Conservation (phyloP, 768 basidiomycete genomes). For the Suillus alpinus region DNA sequence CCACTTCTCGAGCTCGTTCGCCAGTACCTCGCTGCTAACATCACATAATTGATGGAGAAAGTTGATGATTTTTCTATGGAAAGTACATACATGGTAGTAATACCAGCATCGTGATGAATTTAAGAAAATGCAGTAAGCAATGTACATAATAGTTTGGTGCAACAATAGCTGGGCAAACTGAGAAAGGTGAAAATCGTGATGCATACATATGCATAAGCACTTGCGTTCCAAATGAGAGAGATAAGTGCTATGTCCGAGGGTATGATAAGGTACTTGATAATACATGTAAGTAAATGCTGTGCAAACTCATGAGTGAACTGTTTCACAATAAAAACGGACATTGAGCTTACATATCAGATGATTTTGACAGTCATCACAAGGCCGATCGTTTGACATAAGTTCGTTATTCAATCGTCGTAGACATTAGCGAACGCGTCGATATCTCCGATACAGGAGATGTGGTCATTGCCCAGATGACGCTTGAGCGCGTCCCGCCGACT, state of each 20-base stretch:
- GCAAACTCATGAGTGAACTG: not conserved
- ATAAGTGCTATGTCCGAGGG: not conserved
- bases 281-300: not conserved
- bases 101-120: not conserved
- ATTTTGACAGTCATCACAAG: not conserved
- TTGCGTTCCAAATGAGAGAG: not conserved
- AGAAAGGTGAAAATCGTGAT: not conserved
- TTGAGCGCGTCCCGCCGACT: slow-evolving; percentile 40
- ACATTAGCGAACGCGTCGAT: slow-evolving; percentile 27
- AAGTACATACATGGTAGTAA: not conserved
- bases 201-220: not conserved
- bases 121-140: not conserved
- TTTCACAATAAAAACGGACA: not conserved
- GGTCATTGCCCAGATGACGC: slow-evolving; percentile 37
- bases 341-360: not conserved
- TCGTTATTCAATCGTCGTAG: slow-evolving; percentile 17
- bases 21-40: not conserved
- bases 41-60: not conserved
- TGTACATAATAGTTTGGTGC: not conserved
- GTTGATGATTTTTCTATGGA: not conserved
- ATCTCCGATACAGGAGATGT: slow-evolving; percentile 32
- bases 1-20: not conserved
- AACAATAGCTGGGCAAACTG: not conserved
- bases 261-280: slow-evolving; percentile 1
- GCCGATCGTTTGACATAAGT: not conserved